Percentiles rank a stretch among this genome's conserved stretches.
phyloP scores from a whole-genome alignment of 225 moss, liverwort and hornwort species.

The Physcomitrellopsis africana region DNA sequence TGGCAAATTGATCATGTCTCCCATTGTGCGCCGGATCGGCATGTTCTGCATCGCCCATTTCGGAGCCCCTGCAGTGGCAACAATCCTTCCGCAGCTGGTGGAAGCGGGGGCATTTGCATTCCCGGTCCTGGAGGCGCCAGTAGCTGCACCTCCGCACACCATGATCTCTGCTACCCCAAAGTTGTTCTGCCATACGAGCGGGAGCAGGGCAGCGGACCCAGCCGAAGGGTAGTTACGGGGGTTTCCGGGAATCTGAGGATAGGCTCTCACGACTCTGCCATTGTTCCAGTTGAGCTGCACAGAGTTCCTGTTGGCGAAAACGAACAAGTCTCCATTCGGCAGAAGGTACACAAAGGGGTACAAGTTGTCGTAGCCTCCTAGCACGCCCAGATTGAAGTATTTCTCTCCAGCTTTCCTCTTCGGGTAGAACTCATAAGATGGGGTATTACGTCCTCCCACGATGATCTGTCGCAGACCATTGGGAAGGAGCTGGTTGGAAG shows the following conservation, averaged over 20 bases:
- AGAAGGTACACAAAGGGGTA: slow-evolving; percentile 34
- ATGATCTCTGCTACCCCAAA: slow-evolving; percentile 1
- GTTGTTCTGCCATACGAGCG: not conserved
- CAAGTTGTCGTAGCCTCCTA: slow-evolving; percentile 17
- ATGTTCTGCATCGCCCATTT: slow-evolving; percentile 61
- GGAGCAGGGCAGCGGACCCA: slow-evolving; percentile 31
- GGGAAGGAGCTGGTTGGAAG: slow-evolving; percentile 22
- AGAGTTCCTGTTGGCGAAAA: slow-evolving; percentile 18
- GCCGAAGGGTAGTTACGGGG: slow-evolving; percentile 33
- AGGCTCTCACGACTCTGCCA: slow-evolving; percentile 1
- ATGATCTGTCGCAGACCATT: slow-evolving; percentile 25
- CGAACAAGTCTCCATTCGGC: slow-evolving; percentile 19
- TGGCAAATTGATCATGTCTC: slow-evolving; percentile 66
- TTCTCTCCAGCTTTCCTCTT: slow-evolving; percentile 16
- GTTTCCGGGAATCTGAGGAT: slow-evolving; percentile 29
- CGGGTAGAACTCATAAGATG: slow-evolving; percentile 20
- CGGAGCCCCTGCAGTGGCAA: slow-evolving; percentile 36
- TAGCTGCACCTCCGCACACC: slow-evolving; percentile 40
- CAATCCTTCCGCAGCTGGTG: slow-evolving; percentile 51
- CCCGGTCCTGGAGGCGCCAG: slow-evolving; percentile 32
- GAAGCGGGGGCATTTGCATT: slow-evolving; percentile 40
- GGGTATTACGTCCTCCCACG: slow-evolving; percentile 20
- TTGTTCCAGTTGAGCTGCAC: slow-evolving; percentile 25
- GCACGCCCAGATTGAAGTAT: not conserved
- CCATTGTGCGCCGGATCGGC: slow-evolving; percentile 57